Base-by-base conservation (phyloP, 441 rosid species). In the Gossypium davidsonii region DNA sequence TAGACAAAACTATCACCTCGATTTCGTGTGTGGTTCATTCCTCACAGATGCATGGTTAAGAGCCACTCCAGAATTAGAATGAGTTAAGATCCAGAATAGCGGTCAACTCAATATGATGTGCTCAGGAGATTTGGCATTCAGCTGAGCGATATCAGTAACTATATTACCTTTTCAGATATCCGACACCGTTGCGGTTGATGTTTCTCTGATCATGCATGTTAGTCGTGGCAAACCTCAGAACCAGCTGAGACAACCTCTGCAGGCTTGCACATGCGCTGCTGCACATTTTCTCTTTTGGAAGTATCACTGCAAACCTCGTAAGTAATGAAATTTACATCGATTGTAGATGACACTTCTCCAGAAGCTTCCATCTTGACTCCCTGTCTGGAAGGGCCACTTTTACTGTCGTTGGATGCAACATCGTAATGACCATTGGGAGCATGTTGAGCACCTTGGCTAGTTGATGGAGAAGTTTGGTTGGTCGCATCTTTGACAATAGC, bases 1-100 rank as follows among this genome's bases (percentile, higher is more conserved):
- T 39, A n/a, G 79, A 81, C 67, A 81, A 67, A 58, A 82, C 31
- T 42, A 79, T 72, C 62, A 49, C 84, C 79, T 79, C 81, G 0
- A 84, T 15, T 67, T 73, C 31, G 69, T 3, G 11, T 61, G 20
- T 3, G 82, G 64, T 59, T 65, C 78, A 71, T 76, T 72, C 42
- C 23, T 21, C 2, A 72, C 73, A 5, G 83, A 74, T 68, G 75
- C 79, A 74, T 77, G 79, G n/a, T 49, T 71, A 77, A 77, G 66
- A 4, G 75, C 59, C 62, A 69, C 71, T 44, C 72, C 58, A 26
- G 84, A 61, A 60, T 79, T 73, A 1, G 28, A 56, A 57, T 71
- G 11, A 56, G 60, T 18, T 56, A 39, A 39, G 44, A 39, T 39
- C 44, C 3, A 39, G 44, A 39, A 39, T 39, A 39, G 44, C 44